A percentile compares a stretch with the other conserved stretches of the same genome.
Conservation (phyloP, 371 early-diverging fungal genomes). For the Dentiscutata heterogama region DNA sequence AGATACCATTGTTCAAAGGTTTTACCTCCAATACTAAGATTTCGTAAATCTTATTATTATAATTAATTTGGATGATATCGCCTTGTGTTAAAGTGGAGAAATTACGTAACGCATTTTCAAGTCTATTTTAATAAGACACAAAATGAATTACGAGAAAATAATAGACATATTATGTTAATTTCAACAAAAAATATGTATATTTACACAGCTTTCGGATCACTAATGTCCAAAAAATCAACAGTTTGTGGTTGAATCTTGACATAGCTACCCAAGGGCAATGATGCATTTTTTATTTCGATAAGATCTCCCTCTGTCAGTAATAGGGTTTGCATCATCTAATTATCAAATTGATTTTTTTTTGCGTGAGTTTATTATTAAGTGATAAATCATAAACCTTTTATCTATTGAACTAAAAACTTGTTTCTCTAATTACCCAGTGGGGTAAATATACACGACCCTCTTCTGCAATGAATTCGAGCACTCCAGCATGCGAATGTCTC, state of each 20-base stretch:
- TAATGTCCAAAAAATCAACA: conserved; percentile 97
- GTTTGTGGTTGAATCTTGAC: conserved; percentile 99
- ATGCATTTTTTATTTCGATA: conserved; percentile 83
- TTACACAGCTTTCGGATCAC: conserved; percentile 97
- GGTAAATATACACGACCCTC: conserved; percentile 97
- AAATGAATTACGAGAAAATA: neutral
- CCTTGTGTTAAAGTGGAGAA: conserved; percentile 96
- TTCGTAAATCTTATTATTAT: conserved; percentile 90
- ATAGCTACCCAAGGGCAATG: conserved; percentile 89
- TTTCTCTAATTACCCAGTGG: conserved; percentile 83
- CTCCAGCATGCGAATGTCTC: conserved; percentile 93
- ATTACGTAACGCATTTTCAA: conserved; percentile 97
- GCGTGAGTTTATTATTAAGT: neutral
- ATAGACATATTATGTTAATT: neutral
- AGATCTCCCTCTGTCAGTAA: conserved; percentile 79
- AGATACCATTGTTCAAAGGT: conserved; percentile 88
- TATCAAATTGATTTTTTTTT: conserved; percentile 12
- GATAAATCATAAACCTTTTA: too few species aligned
- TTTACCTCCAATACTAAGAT: conserved; percentile 94
- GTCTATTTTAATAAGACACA: conserved; percentile 51
- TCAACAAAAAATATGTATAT: conserved; percentile 44
- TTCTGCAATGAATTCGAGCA: conserved; percentile 98
- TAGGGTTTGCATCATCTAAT: conserved; percentile 95
- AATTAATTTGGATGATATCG: conserved; percentile 94
- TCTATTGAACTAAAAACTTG: neutral